Evolutionary conservation across 2,329 filamentous ascomycete genomes (phyloP), one percentile per base, ranked within the genome.

Genomic region (Penicillium frequentans): DNA sequence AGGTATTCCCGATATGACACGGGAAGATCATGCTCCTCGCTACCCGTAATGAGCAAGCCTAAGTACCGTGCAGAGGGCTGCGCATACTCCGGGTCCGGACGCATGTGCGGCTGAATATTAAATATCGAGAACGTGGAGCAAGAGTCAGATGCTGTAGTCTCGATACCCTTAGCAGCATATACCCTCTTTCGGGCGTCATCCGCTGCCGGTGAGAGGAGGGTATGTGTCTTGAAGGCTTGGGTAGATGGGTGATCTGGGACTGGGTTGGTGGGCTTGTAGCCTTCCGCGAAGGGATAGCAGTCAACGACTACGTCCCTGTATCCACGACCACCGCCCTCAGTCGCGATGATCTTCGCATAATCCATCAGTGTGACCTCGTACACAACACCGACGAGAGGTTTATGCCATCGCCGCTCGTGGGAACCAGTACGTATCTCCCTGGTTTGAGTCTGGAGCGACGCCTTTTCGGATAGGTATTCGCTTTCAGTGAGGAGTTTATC

Each of bases 301-400:
- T 89, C 86, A 13, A 96, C 86, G 0, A 91, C 70, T 11, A 96
- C 85, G 70, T 98, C 92, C 55, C 88, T 80, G 78, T 99, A 99
- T n/a, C 87, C 84, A 2, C 86, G 77, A 19, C 93, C 93, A 31
- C 90, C 93, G 51, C 93, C 93, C 73, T 99, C 95, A 5, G 93
- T 97, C 5, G 88, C 88, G 59, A 98, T 88, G 65, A 99, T 96
- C 58, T 85, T 89, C 7, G 87, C 83, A 71, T 90, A 99, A 77
- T 99, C 95, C 44, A 83, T 75, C 19, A 82, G 78, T 1, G 92
- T 96, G 29, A 98, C 91, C 77, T 98, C 93, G 77, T 99, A 99
- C 4, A 98, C 95, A 16, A 96, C 91, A 24, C 95, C 95, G 42
- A 97, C 85, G 2, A 99, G 82, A 5, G 91, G 90, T 68, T 92